A percentile compares a stretch with the other conserved stretches of the same genome.
These are phyloP conservation scores for Microcos paniculata DNA, from an alignment of 345 rosid species.

Conservation along the genomic window DNA sequence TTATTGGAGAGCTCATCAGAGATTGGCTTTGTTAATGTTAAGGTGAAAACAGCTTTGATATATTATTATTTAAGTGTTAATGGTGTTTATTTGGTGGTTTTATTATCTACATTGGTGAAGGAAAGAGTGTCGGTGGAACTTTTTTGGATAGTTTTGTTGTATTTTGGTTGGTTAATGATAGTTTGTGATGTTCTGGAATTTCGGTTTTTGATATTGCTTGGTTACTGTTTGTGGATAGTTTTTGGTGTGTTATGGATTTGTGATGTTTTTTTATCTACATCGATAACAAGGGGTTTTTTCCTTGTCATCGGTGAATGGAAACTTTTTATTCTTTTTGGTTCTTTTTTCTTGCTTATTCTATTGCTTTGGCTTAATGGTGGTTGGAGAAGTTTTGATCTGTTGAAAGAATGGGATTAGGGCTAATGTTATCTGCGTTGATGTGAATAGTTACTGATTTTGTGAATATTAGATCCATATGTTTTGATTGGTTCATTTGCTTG, in stretches of 20 bases:
- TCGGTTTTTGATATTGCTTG: neutral
- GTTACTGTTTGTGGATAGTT: neutral
- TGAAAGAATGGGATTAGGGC: neutral
- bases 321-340: neutral
- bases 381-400: slow-evolving; percentile 7
- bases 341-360: neutral
- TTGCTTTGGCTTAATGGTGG: neutral
- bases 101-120: slow-evolving; percentile 7
- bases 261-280: slow-evolving; percentile 3
- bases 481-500: neutral
- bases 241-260: neutral
- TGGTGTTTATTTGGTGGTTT: neutral
- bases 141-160: neutral
- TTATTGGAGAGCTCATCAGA: slow-evolving; percentile 79
- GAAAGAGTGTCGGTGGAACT: neutral
- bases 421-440: neutral
- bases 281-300: neutral
- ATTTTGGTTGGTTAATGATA: neutral
- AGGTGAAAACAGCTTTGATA: slow-evolving; percentile 44
- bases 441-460: neutral
- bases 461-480: neutral
- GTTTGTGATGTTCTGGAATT: neutral
- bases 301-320: neutral
- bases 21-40: slow-evolving; percentile 70
- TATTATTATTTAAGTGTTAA: neutral